phyloP scores from a whole-genome alignment of 805 yeast species.

The Kodamaea sagamina region DNA sequence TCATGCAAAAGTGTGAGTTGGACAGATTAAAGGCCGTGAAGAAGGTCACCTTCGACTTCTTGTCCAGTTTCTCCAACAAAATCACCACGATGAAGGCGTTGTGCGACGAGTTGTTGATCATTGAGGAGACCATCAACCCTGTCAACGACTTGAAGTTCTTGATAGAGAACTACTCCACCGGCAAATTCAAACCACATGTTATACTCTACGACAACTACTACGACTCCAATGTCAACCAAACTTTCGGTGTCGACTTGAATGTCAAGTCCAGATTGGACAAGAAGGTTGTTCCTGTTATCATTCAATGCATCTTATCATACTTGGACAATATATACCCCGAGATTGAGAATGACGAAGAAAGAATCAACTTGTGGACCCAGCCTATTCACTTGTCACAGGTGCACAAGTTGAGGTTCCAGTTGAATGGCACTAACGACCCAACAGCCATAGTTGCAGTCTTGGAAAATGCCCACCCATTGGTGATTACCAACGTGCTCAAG shows the following conservation, averaged over 20 bases:
- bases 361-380: conserved; percentile 68
- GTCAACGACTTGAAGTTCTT: conserved; percentile 64
- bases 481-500: conserved; percentile 68
- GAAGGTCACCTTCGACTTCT: conserved; percentile 71
- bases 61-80: conserved; percentile 64
- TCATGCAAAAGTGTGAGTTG: conserved; percentile 80
- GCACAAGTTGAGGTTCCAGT: conserved; percentile 58
- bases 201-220: conserved; percentile 78
- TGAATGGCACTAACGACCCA: conserved; percentile 42
- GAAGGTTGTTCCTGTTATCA: conserved; percentile 67
- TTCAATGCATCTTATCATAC: conserved; percentile 61
- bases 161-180: conserved; percentile 69
- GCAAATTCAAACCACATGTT: conserved; percentile 72
- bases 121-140: conserved; percentile 74
- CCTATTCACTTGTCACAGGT: conserved; percentile 62
- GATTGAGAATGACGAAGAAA: conserved; percentile 63
- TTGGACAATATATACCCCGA: conserved; percentile 74
- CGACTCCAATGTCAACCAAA: conserved; percentile 63
- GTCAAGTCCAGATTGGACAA: conserved; percentile 70
- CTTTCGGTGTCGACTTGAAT: conserved; percentile 78
- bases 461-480: conserved; percentile 49
- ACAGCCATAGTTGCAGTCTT: conserved; percentile 36
- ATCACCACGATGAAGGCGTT: conserved; percentile 57
- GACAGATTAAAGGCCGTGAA: conserved; percentile 77
- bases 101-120: conserved; percentile 60